phyloP scores from a whole-genome alignment of 148 eudicot species.

The Diospyros lotus region DNA sequence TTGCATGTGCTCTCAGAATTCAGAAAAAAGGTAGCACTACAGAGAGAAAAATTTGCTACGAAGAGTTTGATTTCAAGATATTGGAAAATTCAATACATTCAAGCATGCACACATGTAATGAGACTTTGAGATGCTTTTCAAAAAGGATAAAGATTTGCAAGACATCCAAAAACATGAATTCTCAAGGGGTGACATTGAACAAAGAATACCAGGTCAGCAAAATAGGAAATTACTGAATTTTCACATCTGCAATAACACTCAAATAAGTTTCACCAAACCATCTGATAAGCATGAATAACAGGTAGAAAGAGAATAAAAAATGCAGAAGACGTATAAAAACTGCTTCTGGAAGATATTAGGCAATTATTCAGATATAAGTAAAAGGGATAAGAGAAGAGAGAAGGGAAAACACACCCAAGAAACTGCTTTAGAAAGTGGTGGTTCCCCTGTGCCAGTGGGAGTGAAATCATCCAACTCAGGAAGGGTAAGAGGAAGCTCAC shows the following conservation, averaged over 20 bases:
- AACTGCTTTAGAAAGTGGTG: conserved; percentile 84
- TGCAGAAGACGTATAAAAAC: neutral
- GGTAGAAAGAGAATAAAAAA: neutral
- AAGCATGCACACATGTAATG: neutral
- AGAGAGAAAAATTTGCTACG: neutral
- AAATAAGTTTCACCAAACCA: neutral
- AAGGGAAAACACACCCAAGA: conserved; percentile 65
- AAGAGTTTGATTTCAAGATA: neutral
- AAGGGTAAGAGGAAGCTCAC: conserved; percentile 81
- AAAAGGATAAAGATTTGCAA: no score
- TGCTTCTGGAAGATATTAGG: neutral
- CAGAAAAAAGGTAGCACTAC: neutral
- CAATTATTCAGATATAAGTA: neutral
- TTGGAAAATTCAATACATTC: neutral
- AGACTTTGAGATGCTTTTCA: no score
- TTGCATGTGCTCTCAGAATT: neutral
- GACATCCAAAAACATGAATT: no score
- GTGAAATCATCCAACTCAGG: conserved; percentile 98
- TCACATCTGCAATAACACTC: neutral
- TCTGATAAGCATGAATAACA: neutral
- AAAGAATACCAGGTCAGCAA: neutral
- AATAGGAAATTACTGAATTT: neutral
- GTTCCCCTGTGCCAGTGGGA: conserved; percentile 99
- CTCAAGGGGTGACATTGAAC: neutral
- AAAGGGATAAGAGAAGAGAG: neutral